Evolutionary conservation across 345 rosid species (phyloP), one percentile per base, ranked within the genome.

Genomic region (Streptanthus diversifolius): DNA sequence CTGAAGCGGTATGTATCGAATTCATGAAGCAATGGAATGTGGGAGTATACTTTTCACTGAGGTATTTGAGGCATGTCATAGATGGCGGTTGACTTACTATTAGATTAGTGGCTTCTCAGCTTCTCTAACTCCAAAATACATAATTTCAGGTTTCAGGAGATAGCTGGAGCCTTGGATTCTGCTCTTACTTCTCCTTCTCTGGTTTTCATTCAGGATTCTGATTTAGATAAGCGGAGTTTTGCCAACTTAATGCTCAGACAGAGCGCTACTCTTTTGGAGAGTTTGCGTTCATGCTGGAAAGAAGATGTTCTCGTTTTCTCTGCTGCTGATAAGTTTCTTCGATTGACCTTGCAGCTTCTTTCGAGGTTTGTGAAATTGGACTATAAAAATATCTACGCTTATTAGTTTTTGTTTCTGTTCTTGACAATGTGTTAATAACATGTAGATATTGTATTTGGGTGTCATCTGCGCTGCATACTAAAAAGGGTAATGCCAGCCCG

Each of bases 11-110:
- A 27, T 95, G 76, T 78, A 61, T 74, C 52, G 97, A 95, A 66
- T 95, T 90, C 85, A 80, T 90, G 91, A 95, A 90, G 84, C 97
- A 88, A 66, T 92, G 99, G 99, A 95, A 95, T 60, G 77, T 92
- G 76, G 96, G 95, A 66, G 97, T 95, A 71, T 92, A 95, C 76
- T 92, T 92, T 80, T 88, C 99, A 24, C 76, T 95, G 79, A 88
- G 99, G 99, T 90, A 87, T 71, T 75, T 21, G 48, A 5, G 51
- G 25, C 56, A 43, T 17, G 27, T 56, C 51, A 64, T 79, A 35
- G 35, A 62, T 58, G 30, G 47, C 45, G 9, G 13, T 49, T 51
- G 56, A 3, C 30, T 41, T 51, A 39, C 32, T 45, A n/a, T 47
- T 49, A 48, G 35, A 76, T 29, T 63, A 36, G 17, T 30, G 71